Base-by-base conservation (phyloP, 768 basidiomycete species). In the Nidularia sp. region DNA sequence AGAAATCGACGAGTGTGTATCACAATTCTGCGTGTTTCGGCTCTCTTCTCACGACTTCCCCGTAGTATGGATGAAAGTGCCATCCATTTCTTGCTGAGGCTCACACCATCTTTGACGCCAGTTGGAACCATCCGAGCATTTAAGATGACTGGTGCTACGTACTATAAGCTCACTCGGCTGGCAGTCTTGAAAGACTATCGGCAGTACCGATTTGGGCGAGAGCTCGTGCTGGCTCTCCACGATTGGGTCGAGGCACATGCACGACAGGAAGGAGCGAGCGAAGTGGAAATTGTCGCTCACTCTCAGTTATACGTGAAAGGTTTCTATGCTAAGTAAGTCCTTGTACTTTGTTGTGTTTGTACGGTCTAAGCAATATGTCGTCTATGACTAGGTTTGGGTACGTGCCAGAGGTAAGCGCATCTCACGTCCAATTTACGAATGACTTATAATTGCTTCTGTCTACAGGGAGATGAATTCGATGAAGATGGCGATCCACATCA, bases 401-500 rank as follows among this genome's bases (percentile, higher is more conserved):
- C 70, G 65, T 70, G 57, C 68, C 79, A 42, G 78, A 87, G 78
- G 89, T 87, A 66, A 66, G 77, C 61, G 53, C 18, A 18, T 18
- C 18, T 18, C 18, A 18, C 18, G 18, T 18, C 18, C 18, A 18
- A 18, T 18, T 18, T 18, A 18, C 18, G 18, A 18, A 18, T 18
- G 18, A 18, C 18, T 18, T 18, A 18, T 18, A 18, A 18, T 18
- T 18, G 18, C 18, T 18, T 44, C 53, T 64, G 50, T 60, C 58
- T 41, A 34, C 66, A 90, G 85, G 86, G 85, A 55, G 76, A 77
- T 25, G 79, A 82, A 65, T 90, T 88, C 70, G 86, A 88, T 67
- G 88, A 85, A 70, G 91, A 88, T 52, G 90, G 90, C 33, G 90
- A 81, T 62, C 90, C 88, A 53, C 90, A 93, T 78, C 90, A 92